These are phyloP conservation scores for Cryptococcus maquisensis DNA, from an alignment of 1,284 basidiomycete species.

Conservation along the genomic window DNA sequence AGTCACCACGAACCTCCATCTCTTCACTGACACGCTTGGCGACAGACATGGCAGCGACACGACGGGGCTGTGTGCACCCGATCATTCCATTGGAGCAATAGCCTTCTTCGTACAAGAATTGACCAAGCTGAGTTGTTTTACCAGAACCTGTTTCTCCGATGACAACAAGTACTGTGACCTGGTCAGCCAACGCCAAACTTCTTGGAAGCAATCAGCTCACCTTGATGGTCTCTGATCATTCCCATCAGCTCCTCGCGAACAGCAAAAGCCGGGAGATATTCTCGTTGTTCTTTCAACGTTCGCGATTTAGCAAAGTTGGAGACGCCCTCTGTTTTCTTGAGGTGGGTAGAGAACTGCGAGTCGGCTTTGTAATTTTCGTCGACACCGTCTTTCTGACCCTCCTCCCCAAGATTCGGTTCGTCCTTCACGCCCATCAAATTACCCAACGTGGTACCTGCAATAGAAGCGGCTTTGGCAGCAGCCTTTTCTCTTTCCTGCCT, in stretches of 20 bases:
- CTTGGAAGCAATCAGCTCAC: constrained; percentile 50
- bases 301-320: constrained; percentile 77
- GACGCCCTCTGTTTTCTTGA: constrained; percentile 72
- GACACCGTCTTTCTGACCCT: constrained; percentile 57
- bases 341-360: constrained; percentile 89
- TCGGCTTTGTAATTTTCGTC: constrained; percentile 82
- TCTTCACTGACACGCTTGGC: constrained; percentile 98
- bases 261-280: constrained; percentile 96
- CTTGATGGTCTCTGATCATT: constrained; percentile 91
- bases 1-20: constrained; percentile 53
- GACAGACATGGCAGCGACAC: constrained; percentile 97
- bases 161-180: constrained; percentile 72
- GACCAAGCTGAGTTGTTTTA: constrained; percentile 91
- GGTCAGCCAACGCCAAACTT: neutral
- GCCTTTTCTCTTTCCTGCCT: constrained; percentile 93
- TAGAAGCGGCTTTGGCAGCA: constrained; percentile 86
- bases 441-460: constrained; percentile 88
- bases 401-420: constrained; percentile 60
- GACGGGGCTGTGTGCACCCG: constrained; percentile 93
- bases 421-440: constrained; percentile 98
- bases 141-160: constrained; percentile 93
- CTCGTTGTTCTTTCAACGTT: constrained; percentile 89
- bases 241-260: constrained; percentile 90
- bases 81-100: constrained; percentile 84
- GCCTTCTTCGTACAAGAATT: constrained; percentile 93